Percentiles rank a stretch among this genome's conserved stretches.
Evolutionary conservation across 1,284 basidiomycete species (phyloP).

Genomic region (Cryptococcus hybrid): DNA sequence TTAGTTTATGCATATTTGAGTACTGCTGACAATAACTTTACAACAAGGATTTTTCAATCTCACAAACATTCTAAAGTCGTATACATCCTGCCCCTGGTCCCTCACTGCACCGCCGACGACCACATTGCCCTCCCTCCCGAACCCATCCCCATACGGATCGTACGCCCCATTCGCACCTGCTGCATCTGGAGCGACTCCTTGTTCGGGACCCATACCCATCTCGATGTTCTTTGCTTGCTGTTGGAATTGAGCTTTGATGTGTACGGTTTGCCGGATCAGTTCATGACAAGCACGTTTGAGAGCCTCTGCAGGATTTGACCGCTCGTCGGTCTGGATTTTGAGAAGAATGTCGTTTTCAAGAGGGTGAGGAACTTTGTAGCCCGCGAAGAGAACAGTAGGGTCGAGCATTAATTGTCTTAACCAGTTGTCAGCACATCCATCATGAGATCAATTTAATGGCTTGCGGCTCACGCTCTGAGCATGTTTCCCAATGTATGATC

Average conservation of each 20-base stretch:
- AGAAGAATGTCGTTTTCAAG: conserved; percentile 90
- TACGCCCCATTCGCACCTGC: conserved; percentile 14
- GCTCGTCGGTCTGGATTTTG: conserved; percentile 94
- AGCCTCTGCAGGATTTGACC: conserved; percentile 74
- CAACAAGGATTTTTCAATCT: neutral
- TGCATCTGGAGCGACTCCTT: conserved; percentile 14
- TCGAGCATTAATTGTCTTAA: conserved; percentile 81
- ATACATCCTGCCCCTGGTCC: conserved; percentile 31
- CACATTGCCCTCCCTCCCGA: conserved; percentile 17
- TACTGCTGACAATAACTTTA: neutral
- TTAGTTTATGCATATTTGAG: neutral
- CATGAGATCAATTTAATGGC: neutral
- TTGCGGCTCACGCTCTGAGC: conserved; percentile 75
- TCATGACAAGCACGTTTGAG: conserved; percentile 81
- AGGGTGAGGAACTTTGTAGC: conserved; percentile 97
- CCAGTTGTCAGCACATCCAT: neutral
- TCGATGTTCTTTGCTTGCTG: conserved; percentile 54
- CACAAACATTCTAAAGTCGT: conserved; percentile 31
- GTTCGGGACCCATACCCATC: conserved; percentile 49
- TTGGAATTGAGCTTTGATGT: conserved; percentile 52
- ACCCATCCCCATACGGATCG: conserved; percentile 46
- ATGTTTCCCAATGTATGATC: conserved; percentile 97
- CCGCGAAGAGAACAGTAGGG: conserved; percentile 87
- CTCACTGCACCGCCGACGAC: conserved; percentile 18
- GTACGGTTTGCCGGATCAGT: conserved; percentile 70